phyloP scores from a whole-genome alignment of 192 early-diverging fungal species.

The Phycomyces nitens region DNA sequence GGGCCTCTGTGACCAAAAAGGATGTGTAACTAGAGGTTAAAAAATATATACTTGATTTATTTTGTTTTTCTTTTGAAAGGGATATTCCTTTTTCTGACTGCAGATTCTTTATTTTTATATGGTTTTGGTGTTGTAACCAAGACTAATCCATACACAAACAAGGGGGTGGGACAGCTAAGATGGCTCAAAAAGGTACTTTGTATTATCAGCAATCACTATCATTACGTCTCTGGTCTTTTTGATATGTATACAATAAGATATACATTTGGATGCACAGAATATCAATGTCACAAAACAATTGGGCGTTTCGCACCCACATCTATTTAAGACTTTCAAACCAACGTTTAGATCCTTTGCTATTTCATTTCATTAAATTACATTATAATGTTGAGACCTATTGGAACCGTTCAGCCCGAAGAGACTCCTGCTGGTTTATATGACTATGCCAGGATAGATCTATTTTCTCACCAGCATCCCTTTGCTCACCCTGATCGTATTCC shows the following conservation, averaged over 20 bases:
- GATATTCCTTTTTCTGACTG: no score
- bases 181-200: not conserved
- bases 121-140: no score
- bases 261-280: no score
- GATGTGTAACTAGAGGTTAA: no score
- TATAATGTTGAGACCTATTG: not conserved
- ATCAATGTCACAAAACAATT: not conserved
- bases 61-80: no score
- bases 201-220: slow-evolving; percentile 1
- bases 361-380: no score
- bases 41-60: no score
- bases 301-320: no score
- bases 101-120: no score
- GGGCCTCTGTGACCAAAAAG: not conserved
- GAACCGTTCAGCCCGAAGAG: not conserved
- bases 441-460: not conserved
- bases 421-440: not conserved
- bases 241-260: not conserved
- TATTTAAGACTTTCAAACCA: no score
- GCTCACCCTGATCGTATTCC: not conserved
- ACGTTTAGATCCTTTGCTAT: no score
- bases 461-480: not conserved
- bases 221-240: not conserved
- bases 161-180: not conserved
- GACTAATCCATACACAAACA: no score